Evolutionary conservation across 78 protist genomes (phyloP).

Genomic region (Tieghemostelium lacteum): DNA sequence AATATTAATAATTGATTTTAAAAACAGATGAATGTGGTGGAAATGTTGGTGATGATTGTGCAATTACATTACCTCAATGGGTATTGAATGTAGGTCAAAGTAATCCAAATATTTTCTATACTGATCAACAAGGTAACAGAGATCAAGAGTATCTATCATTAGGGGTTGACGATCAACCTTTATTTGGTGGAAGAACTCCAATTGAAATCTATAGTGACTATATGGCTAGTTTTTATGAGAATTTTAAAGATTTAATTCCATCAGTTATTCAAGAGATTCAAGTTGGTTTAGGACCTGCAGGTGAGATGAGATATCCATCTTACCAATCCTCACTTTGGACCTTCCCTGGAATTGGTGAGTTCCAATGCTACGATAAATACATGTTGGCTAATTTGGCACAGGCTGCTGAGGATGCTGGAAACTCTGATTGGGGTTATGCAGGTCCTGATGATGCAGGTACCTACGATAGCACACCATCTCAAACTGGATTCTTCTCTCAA

Average conservation of each 20-base stretch:
- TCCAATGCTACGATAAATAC: slow-evolving; percentile 92
- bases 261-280: slow-evolving; percentile 78
- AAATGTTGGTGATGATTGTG: slow-evolving; percentile 88
- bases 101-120: slow-evolving; percentile 87
- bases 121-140: slow-evolving; percentile 66
- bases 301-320: slow-evolving; percentile 94
- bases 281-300: slow-evolving; percentile 94
- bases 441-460: slow-evolving; percentile 89
- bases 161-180: slow-evolving; percentile 79
- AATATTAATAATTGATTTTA: slow-evolving; percentile 49
- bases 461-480: slow-evolving; percentile 80
- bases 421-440: slow-evolving; percentile 85
- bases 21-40: slow-evolving; percentile 91
- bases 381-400: slow-evolving; percentile 62
- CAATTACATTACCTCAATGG: slow-evolving; percentile 82
- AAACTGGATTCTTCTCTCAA: slow-evolving; percentile 76
- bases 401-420: slow-evolving; percentile 74
- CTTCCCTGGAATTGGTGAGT: slow-evolving; percentile 92
- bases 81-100: slow-evolving; percentile 58
- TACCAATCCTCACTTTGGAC: slow-evolving; percentile 90
- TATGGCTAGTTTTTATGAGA: slow-evolving; percentile 67
- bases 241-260: slow-evolving; percentile 35
- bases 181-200: slow-evolving; percentile 84
- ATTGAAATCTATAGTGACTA: slow-evolving; percentile 88
- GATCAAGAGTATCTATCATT: slow-evolving; percentile 92